Conservation (phyloP, 371 early-diverging fungal species). For the Lichtheimia hyalospora region DNA sequence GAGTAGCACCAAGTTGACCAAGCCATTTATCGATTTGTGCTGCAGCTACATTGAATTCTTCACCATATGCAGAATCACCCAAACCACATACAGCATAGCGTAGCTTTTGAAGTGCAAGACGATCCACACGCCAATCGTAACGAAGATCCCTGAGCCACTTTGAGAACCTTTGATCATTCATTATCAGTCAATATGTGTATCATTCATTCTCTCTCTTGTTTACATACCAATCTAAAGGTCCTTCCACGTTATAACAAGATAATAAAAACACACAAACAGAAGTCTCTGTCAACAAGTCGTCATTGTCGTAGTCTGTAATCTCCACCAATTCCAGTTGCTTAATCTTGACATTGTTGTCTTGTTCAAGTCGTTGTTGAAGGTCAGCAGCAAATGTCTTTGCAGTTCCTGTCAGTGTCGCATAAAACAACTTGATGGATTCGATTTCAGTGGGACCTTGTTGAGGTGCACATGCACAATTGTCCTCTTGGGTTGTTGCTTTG, state of each 20-base stretch:
- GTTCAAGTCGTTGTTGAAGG: constrained; percentile 28
- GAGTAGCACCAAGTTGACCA: constrained; percentile 65
- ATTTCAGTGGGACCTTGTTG: constrained; percentile 22
- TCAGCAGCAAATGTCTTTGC: constrained; percentile 44
- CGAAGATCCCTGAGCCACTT: constrained; percentile 71
- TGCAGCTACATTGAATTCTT: constrained; percentile 64
- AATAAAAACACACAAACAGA: constrained; percentile 65
- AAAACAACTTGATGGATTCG: constrained; percentile 49
- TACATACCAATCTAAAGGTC: constrained; percentile 67
- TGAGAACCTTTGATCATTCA: constrained; percentile 17
- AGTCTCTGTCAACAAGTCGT: constrained; percentile 62
- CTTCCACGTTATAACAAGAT: constrained; percentile 75
- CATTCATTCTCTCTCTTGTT: neutral
- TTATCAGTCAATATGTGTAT: neutral
- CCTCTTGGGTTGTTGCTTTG: neutral
- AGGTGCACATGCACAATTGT: neutral
- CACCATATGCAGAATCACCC: constrained; percentile 73
- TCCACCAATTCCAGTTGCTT: constrained; percentile 47
- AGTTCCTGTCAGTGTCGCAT: constrained; percentile 51
- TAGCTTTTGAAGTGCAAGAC: constrained; percentile 54
- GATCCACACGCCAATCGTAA: constrained; percentile 71
- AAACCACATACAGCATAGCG: constrained; percentile 76
- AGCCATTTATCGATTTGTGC: constrained; percentile 67
- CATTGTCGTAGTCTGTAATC: constrained; percentile 73
- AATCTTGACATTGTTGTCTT: constrained; percentile 20